These are phyloP conservation scores for Schoenoplectus triqueter DNA, from an alignment of 202 grass and related monocot species.

Conservation along the genomic window DNA sequence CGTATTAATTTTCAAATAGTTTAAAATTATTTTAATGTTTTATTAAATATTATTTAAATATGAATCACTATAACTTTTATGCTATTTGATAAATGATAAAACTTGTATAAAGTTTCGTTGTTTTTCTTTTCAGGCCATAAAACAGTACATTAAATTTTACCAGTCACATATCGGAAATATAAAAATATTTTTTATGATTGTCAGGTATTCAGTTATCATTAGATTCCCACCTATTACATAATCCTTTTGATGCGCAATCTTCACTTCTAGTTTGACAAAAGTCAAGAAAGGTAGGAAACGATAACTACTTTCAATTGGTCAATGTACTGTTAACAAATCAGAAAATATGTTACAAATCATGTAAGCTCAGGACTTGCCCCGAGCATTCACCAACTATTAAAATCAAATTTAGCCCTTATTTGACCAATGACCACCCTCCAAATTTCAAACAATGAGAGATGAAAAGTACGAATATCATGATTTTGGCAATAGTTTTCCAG, in stretches of 20 bases:
- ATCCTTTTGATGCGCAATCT: background rate
- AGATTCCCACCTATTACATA: background rate
- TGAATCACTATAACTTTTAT: too few species aligned
- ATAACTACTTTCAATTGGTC: constrained; percentile 1
- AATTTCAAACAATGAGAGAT: constrained; percentile 10
- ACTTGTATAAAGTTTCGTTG: too few species aligned
- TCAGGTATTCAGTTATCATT: background rate
- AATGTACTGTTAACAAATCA: constrained; percentile 30
- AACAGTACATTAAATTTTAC: background rate
- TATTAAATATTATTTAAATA: too few species aligned
- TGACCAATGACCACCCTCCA: background rate
- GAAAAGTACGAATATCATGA: constrained; percentile 47
- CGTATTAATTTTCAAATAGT: too few species aligned
- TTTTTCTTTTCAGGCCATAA: too few species aligned
- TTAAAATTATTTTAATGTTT: too few species aligned
- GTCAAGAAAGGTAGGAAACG: background rate
- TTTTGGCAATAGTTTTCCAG: constrained; percentile 65
- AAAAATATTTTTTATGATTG: background rate
- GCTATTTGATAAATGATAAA: too few species aligned
- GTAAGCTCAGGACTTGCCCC: constrained; percentile 23
- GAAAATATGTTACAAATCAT: constrained; percentile 32
- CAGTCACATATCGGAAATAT: too few species aligned
- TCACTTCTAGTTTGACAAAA: background rate
- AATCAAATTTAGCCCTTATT: constrained; percentile 27
- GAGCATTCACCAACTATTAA: constrained; percentile 1